Conservation (phyloP, 2,329 filamentous ascomycete species). For the Fusarium torreyae region DNA sequence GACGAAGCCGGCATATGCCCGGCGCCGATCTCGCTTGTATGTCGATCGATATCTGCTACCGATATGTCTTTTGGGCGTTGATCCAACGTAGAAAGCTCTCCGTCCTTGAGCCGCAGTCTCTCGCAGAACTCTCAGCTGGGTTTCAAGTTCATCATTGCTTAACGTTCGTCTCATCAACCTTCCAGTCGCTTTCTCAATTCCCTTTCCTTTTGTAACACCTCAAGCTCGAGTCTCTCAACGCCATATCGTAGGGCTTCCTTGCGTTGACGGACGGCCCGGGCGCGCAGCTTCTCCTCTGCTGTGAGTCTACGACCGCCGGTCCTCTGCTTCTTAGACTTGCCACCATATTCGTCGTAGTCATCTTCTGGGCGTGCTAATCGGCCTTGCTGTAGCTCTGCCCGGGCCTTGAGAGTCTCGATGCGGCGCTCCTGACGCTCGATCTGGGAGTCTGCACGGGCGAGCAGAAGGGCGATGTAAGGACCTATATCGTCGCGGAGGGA, state of each 20-base stretch:
- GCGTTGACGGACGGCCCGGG: slow-evolving; percentile 79
- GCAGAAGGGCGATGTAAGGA: slow-evolving; percentile 85
- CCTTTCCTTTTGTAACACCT: slow-evolving; percentile 82
- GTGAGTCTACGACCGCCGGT: slow-evolving; percentile 62
- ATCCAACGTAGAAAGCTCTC: background rate
- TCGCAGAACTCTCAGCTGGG: background rate
- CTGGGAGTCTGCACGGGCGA: slow-evolving; percentile 86
- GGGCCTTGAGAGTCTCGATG: slow-evolving; percentile 86
- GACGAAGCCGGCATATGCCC: slow-evolving; percentile 21
- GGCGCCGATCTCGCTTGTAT: slow-evolving; percentile 37
- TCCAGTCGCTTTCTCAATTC: slow-evolving; percentile 69
- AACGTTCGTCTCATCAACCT: slow-evolving; percentile 38
- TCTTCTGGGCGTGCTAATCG: slow-evolving; percentile 59
- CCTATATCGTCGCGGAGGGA: slow-evolving; percentile 89
- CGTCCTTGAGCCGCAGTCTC: slow-evolving; percentile 3
- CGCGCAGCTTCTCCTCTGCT: slow-evolving; percentile 65
- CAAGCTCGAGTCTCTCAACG: slow-evolving; percentile 86
- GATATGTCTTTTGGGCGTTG: too few relatives aligned
- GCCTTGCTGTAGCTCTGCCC: slow-evolving; percentile 86
- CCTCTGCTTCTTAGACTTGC: slow-evolving; percentile 42
- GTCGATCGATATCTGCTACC: slow-evolving; percentile 20
- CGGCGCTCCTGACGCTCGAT: slow-evolving; percentile 86
- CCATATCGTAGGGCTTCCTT: slow-evolving; percentile 90
- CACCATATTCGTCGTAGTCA: slow-evolving; percentile 21
- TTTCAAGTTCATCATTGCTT: slow-evolving; percentile 2